Conservation (phyloP, 768 basidiomycete genomes). For the Podaxis mareebaensis region DNA sequence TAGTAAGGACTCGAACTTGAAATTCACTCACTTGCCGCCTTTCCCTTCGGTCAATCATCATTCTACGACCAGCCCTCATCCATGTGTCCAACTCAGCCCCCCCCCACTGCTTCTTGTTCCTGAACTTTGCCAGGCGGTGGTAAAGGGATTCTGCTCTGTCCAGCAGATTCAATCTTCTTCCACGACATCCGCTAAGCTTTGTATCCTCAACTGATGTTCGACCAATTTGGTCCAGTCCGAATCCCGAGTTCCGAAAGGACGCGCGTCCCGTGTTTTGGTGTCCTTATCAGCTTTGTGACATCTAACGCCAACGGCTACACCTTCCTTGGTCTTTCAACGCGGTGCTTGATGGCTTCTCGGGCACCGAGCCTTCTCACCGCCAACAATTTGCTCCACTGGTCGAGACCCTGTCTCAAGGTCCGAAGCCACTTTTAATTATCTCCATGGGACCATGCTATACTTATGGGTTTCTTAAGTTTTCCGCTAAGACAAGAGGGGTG, state of each 20-base stretch:
- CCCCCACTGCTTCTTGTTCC: constrained; percentile 5
- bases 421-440: neutral
- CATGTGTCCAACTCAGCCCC: neutral
- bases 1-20: neutral
- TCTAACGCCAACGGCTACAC: neutral
- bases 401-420: neutral
- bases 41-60: constrained; percentile 4
- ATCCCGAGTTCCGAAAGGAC: constrained; percentile 6
- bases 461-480: neutral
- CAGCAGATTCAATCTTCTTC: neutral
- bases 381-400: constrained; percentile 3
- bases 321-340: neutral
- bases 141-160: neutral
- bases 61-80: neutral
- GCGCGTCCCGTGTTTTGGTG: neutral
- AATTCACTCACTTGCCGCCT: neutral
- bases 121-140: neutral
- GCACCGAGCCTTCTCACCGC: neutral
- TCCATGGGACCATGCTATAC: neutral
- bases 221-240: neutral
- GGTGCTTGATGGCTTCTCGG: constrained; percentile 3
- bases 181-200: neutral
- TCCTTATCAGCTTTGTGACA: neutral
- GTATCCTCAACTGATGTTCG: neutral
- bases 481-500: neutral